phyloP scores from a whole-genome alignment of 148 eudicot genomes.

The Cornus kousa region DNA sequence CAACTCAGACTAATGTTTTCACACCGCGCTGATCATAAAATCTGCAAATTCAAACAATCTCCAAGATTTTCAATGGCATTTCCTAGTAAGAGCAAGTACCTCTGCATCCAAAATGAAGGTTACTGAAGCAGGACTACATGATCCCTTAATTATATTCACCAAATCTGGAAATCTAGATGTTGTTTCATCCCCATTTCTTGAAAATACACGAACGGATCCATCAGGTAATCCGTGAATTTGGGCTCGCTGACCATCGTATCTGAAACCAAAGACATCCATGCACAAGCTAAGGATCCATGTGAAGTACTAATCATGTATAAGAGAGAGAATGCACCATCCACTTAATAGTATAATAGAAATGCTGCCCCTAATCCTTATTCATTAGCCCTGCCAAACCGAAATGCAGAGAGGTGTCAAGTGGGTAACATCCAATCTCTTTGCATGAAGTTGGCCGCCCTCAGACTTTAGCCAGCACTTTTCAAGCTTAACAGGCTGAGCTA shows the following conservation, averaged over 20 bases:
- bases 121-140: constrained; percentile 46
- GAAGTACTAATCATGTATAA: not conserved
- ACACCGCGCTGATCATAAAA: not conserved
- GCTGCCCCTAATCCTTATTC: not conserved
- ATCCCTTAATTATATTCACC: constrained; percentile 66
- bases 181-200: constrained; percentile 95
- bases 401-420: not conserved
- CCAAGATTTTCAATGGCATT: constrained; percentile 7
- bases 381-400: not conserved
- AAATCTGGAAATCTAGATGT: constrained; percentile 86
- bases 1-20: too few relatives aligned
- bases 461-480: not conserved
- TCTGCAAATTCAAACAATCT: not conserved
- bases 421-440: not conserved
- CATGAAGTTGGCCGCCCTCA: not conserved
- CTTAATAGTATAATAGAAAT: not conserved
- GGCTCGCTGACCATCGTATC: constrained; percentile 99
- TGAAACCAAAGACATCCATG: constrained; percentile 18
- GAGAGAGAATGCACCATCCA: not conserved
- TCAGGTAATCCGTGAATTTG: constrained; percentile 84
- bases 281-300: not conserved
- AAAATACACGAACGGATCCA: constrained; percentile 84
- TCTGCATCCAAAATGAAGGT: constrained; percentile 87
- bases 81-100: constrained; percentile 39
- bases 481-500: not conserved